phyloP scores from a whole-genome alignment of 2,329 filamentous ascomycete genomes.

The Teratosphaeriaceae sp. region DNA sequence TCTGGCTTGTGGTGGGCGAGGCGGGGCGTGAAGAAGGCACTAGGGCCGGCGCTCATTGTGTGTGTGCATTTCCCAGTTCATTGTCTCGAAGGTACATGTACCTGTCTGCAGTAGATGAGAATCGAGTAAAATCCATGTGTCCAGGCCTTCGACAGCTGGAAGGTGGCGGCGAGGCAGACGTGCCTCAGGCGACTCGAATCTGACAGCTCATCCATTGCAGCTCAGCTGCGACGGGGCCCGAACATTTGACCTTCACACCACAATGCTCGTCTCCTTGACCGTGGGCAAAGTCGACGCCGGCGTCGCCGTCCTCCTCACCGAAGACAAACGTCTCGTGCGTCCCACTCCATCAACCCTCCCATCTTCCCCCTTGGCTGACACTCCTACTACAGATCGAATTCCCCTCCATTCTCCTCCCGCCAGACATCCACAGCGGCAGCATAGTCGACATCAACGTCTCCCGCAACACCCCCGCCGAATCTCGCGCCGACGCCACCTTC shows the following conservation, averaged over 20 bases:
- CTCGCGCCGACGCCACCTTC: slow-evolving; percentile 68
- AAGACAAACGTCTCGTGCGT: slow-evolving; percentile 90
- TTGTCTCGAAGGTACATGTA: neutral
- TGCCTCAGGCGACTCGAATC: neutral
- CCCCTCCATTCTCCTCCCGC: slow-evolving; percentile 90
- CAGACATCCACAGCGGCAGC: slow-evolving; percentile 89
- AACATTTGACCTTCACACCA: neutral
- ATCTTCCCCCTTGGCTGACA: neutral
- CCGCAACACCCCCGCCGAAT: slow-evolving; percentile 76
- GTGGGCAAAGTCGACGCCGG: slow-evolving; percentile 99
- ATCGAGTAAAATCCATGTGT: neutral
- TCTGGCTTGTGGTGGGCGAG: neutral
- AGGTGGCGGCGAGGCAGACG: no score
- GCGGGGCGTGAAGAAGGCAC: neutral
- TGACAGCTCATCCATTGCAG: slow-evolving; percentile 1
- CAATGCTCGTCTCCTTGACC: slow-evolving; percentile 92
- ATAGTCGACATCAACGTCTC: slow-evolving; percentile 97
- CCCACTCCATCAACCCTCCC: slow-evolving; percentile 2
- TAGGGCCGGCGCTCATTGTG: neutral
- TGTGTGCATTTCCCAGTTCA: neutral
- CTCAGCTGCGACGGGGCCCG: neutral
- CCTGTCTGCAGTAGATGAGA: neutral
- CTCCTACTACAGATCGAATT: slow-evolving; percentile 74
- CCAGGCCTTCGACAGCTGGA: no score
- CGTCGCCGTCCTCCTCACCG: slow-evolving; percentile 91